phyloP scores from a whole-genome alignment of 345 rosid species.

The Bretschneidera sinensis region DNA sequence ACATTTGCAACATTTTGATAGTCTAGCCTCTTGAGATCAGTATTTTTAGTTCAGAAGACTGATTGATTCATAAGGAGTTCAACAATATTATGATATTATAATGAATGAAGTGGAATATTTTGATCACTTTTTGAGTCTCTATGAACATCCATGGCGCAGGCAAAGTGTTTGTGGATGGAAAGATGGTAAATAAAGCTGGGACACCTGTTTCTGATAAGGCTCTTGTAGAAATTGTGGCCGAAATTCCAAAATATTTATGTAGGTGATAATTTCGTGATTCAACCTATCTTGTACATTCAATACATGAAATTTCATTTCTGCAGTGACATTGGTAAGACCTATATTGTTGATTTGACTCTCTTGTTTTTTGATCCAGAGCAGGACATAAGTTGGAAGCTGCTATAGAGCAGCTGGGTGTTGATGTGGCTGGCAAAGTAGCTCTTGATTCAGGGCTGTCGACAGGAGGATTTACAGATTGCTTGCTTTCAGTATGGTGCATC shows the following conservation, averaged over 20 bases:
- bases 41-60: not conserved
- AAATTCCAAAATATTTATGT: constrained; percentile 96
- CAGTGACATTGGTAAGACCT: constrained; percentile 1
- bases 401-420: constrained; percentile 69
- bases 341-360: constrained; percentile 4
- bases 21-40: not conserved
- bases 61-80: not conserved
- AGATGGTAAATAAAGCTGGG: constrained; percentile 80
- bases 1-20: not conserved
- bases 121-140: constrained; percentile 6
- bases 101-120: not conserved
- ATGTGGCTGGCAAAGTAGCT: constrained; percentile 85
- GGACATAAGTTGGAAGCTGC: constrained; percentile 96
- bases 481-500: constrained; percentile 94
- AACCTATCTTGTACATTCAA: constrained; percentile 8
- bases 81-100: not conserved
- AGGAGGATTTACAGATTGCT: constrained; percentile 92
- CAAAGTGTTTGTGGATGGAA: constrained; percentile 88
- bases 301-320: not conserved
- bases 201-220: constrained; percentile 65
- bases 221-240: constrained; percentile 68
- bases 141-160: constrained; percentile 37
- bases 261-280: constrained; percentile 68
- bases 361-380: constrained; percentile 47
- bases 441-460: constrained; percentile 96